Conservation (phyloP, 371 early-diverging fungal species). For the Synchytrium microbalum region DNA sequence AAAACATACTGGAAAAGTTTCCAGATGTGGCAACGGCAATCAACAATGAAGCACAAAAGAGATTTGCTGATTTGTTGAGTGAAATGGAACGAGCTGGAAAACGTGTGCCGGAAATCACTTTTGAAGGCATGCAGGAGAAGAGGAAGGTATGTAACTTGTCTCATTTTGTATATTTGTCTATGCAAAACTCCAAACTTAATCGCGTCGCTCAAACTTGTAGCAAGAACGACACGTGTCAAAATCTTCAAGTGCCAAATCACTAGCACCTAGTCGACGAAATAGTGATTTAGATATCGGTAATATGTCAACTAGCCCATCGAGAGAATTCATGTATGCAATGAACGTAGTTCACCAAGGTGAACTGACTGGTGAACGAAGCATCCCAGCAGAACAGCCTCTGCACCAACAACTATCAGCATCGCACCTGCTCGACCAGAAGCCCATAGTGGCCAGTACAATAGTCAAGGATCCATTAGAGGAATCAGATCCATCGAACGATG, state of each 20-base stretch:
- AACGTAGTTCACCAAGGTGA: too few relatives aligned
- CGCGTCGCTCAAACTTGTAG: not conserved
- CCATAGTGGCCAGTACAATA: too few relatives aligned
- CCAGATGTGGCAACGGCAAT: conserved; percentile 52
- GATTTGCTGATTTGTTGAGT: conserved; percentile 25
- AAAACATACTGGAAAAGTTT: conserved; percentile 28
- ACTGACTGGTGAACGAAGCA: too few relatives aligned
- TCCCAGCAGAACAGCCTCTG: too few relatives aligned
- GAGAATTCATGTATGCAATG: too few relatives aligned
- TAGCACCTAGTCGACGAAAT: not conserved
- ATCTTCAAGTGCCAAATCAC: not conserved
- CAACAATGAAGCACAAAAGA: conserved; percentile 48
- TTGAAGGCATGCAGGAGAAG: conserved; percentile 10
- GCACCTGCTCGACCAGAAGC: too few relatives aligned
- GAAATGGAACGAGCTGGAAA: conserved; percentile 29
- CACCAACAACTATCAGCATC: too few relatives aligned
- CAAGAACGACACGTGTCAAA: not conserved
- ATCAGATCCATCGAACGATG: too few relatives aligned
- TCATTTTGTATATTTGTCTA: too few relatives aligned
- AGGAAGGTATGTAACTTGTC: conserved; percentile 10
- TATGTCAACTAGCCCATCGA: too few relatives aligned
- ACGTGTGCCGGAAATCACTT: conserved; percentile 9
- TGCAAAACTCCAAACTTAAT: too few relatives aligned
- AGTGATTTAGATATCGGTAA: not conserved
- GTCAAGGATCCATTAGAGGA: too few relatives aligned